phyloP scores from a whole-genome alignment of 306 rosid species.

The Luffa acutangula region DNA sequence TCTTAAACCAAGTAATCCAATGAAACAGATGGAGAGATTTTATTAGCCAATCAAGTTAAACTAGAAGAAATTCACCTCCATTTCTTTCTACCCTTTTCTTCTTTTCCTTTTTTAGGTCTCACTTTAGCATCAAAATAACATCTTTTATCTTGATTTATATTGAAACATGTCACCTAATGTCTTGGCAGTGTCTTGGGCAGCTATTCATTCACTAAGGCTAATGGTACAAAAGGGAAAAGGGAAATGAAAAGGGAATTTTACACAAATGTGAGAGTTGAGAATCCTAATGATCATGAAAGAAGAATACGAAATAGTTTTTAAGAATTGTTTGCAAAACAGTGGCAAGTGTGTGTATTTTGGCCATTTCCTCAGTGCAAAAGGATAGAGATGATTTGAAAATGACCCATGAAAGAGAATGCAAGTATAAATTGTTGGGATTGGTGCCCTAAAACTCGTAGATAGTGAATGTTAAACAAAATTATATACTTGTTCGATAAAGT shows the following conservation, averaged over 20 bases:
- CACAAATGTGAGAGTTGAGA: background rate
- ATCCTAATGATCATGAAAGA: background rate
- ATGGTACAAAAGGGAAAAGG: background rate
- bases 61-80: background rate
- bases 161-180: slow-evolving; percentile 35
- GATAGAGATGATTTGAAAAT: slow-evolving; percentile 41
- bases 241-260: background rate
- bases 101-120: slow-evolving; percentile 13
- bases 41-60: slow-evolving; percentile 21
- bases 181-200: slow-evolving; percentile 17
- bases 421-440: too few species aligned
- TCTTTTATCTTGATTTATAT: slow-evolving; percentile 1
- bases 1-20: slow-evolving; percentile 30
- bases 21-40: slow-evolving; percentile 29
- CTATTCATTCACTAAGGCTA: background rate
- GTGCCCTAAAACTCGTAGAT: too few species aligned
- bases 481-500: too few species aligned
- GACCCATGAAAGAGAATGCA: slow-evolving; percentile 35
- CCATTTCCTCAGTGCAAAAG: slow-evolving; percentile 18
- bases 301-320: background rate
- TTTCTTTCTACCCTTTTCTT: background rate
- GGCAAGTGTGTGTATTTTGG: slow-evolving; percentile 3
- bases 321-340: background rate
- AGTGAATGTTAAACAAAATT: too few species aligned
- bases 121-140: slow-evolving; percentile 24